Evolutionary conservation across 768 basidiomycete genomes (phyloP), one percentile per base, ranked within the genome.

Genomic region (Piloderma croceum): DNA sequence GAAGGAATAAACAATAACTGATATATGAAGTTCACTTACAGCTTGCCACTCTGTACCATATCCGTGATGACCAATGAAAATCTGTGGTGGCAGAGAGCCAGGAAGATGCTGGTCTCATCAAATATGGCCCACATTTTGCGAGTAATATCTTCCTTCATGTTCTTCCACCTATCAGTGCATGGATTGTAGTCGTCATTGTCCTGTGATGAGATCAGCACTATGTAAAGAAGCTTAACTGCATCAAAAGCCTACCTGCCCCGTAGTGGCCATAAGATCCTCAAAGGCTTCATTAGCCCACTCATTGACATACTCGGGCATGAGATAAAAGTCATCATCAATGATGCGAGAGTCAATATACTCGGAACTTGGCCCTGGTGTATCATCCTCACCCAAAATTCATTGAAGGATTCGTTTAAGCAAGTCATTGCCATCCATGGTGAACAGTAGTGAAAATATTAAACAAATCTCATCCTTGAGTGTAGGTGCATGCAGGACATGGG

Each of bases 51-150:
- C 6, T 33, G 29, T 6, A 65, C 34, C 62, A 67, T 64, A 38
- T 69, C 65, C 1, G 44, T 42, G 1, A 64, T 31, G 35, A 49
- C 50, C 1, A 62, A 39, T 15, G 61, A 42, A 1, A 64, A 49
- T 3, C 62, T 59, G 53, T 68, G 64, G 3, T 50, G 46, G 42
- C 67, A 69, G 7, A 56, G 53, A 43, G 46, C 38, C 0, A 61
- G 53, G 42, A 72, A 71, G 9, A 67, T 48, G 0, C 69, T 65
- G 0, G 63, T 57, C 51, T 69, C 62, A 1, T 60, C 43, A 37
- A 65, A 71, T 6, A 65, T 47, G 4, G 42, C 49, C 63, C 58
- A 67, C 55, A 60, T 62, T 17, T 45, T 51, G 43, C 62, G 42
- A 1, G 23, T 34, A n/a, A 27, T 22, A 5, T 50, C 45, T 29